Evolutionary conservation across 306 rosid species (phyloP), one percentile per base, ranked within the genome.

Genomic region (Macrotyloma uniflorum): DNA sequence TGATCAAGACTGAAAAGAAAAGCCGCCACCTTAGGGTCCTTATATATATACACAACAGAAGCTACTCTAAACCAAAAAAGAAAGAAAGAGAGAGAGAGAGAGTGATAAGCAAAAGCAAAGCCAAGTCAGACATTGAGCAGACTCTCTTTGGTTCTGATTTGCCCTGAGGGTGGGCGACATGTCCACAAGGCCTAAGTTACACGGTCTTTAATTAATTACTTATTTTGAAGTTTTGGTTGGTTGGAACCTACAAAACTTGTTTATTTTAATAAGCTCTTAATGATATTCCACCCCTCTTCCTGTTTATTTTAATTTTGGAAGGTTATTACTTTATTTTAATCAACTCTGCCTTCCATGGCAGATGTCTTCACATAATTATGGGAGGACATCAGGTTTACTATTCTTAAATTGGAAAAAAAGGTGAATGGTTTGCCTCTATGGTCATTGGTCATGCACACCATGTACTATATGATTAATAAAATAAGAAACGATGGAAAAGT

Each of bases 161-260:
- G 88, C 87, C 79, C 3, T 80, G 83, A 76, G 85, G 87, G 88
- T 85, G 88, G 91, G 85, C 82, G 72, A 85, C 91, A 87, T 72
- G 88, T 82, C 84, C 85, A 80, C 75, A 80, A 74, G 84, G 85
- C 54, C 85, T 85, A 76, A 73, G 80, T 70, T 76, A 82, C 82
- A 70, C 51, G 76, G 79, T 74, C 84, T 82, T 85, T 43, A 85
- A 76, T 79, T 82, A 53, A 67, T 72, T 82, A 63, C 70, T 79
- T 72, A 2, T 82, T 74, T 62, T 55, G 13, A 75, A 58, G 80
- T 62, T 64, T 54, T 55, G 74, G 85, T 87, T 82, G 82, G 86
- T 82, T 82, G 78, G 86, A 83, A 74, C 80, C 47, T 84, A 49
- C 49, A 78, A 78, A 84, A 15, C 67, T 61, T 35, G 68, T 70